Conservation (phyloP, 1,284 basidiomycete species). For the Tranzscheliella williamsii region DNA sequence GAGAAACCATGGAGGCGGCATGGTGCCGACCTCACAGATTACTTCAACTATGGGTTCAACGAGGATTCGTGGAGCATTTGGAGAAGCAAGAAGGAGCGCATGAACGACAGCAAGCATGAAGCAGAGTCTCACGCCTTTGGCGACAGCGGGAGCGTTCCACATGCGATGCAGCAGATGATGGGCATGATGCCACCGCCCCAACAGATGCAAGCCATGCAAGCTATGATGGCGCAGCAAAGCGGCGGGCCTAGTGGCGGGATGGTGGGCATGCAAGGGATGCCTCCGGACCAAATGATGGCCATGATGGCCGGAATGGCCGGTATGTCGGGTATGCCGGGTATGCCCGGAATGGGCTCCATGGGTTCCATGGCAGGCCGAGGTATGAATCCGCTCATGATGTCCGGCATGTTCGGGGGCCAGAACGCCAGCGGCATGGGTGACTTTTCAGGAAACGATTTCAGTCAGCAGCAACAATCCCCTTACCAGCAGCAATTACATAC, state of each 20-base stretch:
- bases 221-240: slow-evolving; percentile 44
- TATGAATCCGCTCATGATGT: slow-evolving; percentile 31
- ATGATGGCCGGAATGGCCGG: slow-evolving; percentile 40
- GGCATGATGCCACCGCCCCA: slow-evolving; percentile 35
- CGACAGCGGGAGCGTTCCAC: slow-evolving; percentile 15
- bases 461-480: slow-evolving; percentile 9
- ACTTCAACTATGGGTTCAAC: slow-evolving; percentile 99
- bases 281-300: slow-evolving; percentile 50
- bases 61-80: slow-evolving; percentile 93
- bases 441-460: slow-evolving; percentile 3
- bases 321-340: slow-evolving; percentile 30
- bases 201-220: slow-evolving; percentile 41
- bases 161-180: slow-evolving; percentile 37
- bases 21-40: slow-evolving; percentile 91
- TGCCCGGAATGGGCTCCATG: slow-evolving; percentile 29
- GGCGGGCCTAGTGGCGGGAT: slow-evolving; percentile 11
- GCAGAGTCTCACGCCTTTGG: slow-evolving; percentile 34
- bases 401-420: slow-evolving; percentile 26
- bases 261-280: slow-evolving; percentile 47
- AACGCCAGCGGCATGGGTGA: slow-evolving; percentile 7
- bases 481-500: slow-evolving; percentile 6
- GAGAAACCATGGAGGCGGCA: slow-evolving; percentile 89
- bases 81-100: slow-evolving; percentile 78
- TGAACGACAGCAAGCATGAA: slow-evolving; percentile 75
- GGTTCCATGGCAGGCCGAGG: slow-evolving; percentile 8